phyloP scores from a whole-genome alignment of 306 rosid genomes.

The Pterocarpus macrocarpus region DNA sequence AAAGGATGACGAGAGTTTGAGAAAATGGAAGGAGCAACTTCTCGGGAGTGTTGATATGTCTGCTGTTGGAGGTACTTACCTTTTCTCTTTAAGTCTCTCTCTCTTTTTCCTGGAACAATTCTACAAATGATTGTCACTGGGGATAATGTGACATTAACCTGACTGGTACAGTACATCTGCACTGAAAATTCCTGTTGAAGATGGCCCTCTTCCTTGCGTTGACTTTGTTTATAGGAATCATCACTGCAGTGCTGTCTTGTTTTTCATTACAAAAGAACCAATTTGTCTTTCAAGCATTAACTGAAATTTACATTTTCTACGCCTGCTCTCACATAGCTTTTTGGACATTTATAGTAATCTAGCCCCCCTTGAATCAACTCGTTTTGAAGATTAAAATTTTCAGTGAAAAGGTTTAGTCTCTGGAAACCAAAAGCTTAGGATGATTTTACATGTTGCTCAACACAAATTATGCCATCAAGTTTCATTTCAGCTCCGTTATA shows the following conservation, averaged over 20 bases:
- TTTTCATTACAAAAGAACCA: not conserved
- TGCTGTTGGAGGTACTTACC: conserved; percentile 72
- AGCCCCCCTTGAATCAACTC: conserved; percentile 17
- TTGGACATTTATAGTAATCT: not conserved
- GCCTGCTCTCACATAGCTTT: not conserved
- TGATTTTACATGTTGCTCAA: conserved; percentile 15
- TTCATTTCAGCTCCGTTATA: conserved; percentile 19
- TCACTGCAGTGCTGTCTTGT: not conserved
- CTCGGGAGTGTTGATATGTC: conserved; percentile 84
- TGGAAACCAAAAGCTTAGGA: not conserved
- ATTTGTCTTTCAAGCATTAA: not conserved
- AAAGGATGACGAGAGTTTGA: conserved; percentile 89
- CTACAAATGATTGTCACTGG: not conserved
- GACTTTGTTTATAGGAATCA: not conserved
- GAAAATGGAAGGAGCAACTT: conserved; percentile 93
- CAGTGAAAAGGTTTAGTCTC: not conserved
- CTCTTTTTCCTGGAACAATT: not conserved
- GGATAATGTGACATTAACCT: conserved; percentile 12
- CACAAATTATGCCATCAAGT: not conserved
- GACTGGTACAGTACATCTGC: not conserved
- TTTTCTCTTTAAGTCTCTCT: not conserved
- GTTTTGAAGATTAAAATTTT: conserved; percentile 15
- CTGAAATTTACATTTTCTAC: not conserved
- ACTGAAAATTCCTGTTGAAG: conserved; percentile 28
- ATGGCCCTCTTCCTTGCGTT: conserved; percentile 17